Base-by-base conservation (phyloP, 2,329 filamentous ascomycete species). In the Neodidymelliopsis sp. region DNA sequence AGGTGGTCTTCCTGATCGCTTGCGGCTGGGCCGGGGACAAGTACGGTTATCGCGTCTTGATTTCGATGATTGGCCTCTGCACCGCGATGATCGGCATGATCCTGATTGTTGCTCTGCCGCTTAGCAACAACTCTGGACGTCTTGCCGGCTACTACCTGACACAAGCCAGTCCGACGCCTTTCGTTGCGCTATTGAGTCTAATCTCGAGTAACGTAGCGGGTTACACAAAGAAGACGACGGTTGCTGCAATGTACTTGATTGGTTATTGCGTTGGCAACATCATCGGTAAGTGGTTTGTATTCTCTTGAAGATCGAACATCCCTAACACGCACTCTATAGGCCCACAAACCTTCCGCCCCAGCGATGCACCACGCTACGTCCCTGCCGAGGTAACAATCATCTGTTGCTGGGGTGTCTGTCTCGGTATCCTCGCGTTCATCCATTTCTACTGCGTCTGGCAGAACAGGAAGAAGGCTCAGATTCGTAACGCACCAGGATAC, bases 131-230 rank as follows among this genome's bases (percentile, higher is more conserved):
- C 51, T 76, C 74, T 2, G 86, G 85, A 9, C 77, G 83, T 0
- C 74, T 88, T 9, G 78, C 84, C 2, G 85, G 84, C 0, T 89
- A 86, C 66, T 89, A 88, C 69, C 72, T 89, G 39, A 86, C 83
- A 0, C 79, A 83, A 33, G 80, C 83, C 1, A 77, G 76, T 9
- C 79, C 85, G 0, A 84, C 83, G 1, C 77, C 83, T 0, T 88
- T 88, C 53, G 85, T 88, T 1, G 83, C 83, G 4, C 70, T 89
- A 12, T 70, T 89, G 4, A 83, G 82, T 19, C 75, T 89, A 25
- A 83, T 88, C 44, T 79, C 81, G 2, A 83, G 81, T 11, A 89
- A 89, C 46, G 75, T 84, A 0, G 81, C 81, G 3, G 80, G 79
- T 1, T 80, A 79, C 53, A 84, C 82, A 7, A 84, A 84, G 69